Evolutionary conservation across 192 early-diverging fungal species (phyloP).

Genomic region (Coemansia sp.): DNA sequence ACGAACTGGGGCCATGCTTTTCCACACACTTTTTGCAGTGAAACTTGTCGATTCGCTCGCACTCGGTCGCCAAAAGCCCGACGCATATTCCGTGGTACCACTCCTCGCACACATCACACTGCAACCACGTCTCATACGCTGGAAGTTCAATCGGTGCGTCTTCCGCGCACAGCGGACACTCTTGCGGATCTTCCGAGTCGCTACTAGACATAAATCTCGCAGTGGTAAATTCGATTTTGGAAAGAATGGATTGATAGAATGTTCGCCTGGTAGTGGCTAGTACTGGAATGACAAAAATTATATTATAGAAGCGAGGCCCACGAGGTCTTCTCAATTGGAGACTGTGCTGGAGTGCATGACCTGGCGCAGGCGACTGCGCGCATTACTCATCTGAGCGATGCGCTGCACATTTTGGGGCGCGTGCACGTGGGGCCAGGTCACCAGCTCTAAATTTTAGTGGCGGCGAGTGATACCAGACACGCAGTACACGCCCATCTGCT

Average conservation of each 20-base stretch:
- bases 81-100: slow-evolving; percentile 72
- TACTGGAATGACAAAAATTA: not conserved
- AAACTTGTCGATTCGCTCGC: slow-evolving; percentile 63
- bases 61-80: slow-evolving; percentile 55
- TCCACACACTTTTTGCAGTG: slow-evolving; percentile 61
- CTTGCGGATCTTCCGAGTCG: slow-evolving; percentile 50
- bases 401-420: not conserved
- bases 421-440: not conserved
- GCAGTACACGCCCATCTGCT: not conserved
- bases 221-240: not conserved
- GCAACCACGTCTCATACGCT: slow-evolving; percentile 62
- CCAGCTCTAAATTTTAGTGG: not conserved
- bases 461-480: not conserved
- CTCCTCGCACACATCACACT: slow-evolving; percentile 64
- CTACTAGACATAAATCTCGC: slow-evolving; percentile 29
- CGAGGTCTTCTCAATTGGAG: not conserved
- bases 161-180: slow-evolving; percentile 40
- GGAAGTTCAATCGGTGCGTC: slow-evolving; percentile 46
- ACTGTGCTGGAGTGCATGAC: not conserved
- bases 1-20: slow-evolving; percentile 61
- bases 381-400: not conserved
- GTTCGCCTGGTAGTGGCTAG: not conserved
- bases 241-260: not conserved
- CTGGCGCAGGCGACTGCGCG: not conserved
- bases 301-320: not conserved